Evolutionary conservation across 805 yeast genomes (phyloP).

Genomic region (Myxozyma neglecta): DNA sequence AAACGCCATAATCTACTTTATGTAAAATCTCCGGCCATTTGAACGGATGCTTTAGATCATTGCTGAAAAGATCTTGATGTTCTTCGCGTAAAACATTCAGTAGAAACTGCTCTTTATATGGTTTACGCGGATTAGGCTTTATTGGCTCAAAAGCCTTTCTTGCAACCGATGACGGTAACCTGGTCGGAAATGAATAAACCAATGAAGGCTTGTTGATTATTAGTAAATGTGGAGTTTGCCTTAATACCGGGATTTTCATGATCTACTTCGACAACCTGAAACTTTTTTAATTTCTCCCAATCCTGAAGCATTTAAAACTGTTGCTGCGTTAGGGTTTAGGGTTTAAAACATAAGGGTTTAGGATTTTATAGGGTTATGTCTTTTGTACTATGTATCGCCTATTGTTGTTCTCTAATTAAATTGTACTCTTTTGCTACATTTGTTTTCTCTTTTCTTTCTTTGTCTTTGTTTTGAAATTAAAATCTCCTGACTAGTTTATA

Average conservation of each 20-base stretch:
- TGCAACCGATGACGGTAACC: not conserved
- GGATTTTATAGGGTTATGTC: too few species aligned
- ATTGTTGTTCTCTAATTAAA: too few species aligned
- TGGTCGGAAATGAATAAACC: not conserved
- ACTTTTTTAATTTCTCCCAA: too few species aligned
- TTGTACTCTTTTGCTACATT: too few species aligned
- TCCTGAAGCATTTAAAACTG: too few species aligned
- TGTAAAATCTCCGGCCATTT: constrained; percentile 26
- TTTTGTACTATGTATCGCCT: too few species aligned
- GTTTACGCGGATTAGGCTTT: not conserved
- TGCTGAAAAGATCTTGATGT: constrained; percentile 10
- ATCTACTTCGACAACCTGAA: too few species aligned
- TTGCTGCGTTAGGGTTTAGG: too few species aligned
- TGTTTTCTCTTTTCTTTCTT: too few species aligned
- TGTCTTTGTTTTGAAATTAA: too few species aligned
- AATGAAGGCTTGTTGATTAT: constrained; percentile 13
- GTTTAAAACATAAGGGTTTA: too few species aligned
- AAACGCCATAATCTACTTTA: constrained; percentile 27
- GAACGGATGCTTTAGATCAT: constrained; percentile 7
- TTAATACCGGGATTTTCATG: constrained; percentile 5
- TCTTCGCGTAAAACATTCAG: constrained; percentile 13
- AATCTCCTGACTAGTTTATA: too few species aligned
- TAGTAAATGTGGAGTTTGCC: constrained; percentile 12
- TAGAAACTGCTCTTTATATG: not conserved
- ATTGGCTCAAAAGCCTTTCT: not conserved